Conservation (phyloP, 148 eudicot species). For the Persicaria maculosa region DNA sequence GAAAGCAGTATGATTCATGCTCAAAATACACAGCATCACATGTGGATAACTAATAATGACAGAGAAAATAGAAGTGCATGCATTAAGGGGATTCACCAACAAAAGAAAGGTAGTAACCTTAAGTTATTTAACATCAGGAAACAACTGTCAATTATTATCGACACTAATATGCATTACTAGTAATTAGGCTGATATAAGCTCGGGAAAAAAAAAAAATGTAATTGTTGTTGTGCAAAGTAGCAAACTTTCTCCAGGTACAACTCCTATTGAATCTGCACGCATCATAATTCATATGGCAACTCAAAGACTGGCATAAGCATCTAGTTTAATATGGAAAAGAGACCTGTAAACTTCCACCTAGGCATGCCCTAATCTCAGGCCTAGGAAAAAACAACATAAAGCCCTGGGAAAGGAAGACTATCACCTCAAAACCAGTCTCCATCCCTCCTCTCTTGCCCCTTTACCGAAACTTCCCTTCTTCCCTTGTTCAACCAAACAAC, state of each 20-base stretch:
- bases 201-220: too few species aligned
- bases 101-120: not conserved
- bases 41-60: not conserved
- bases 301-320: not conserved
- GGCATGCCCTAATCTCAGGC: not conserved
- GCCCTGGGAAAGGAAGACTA: too few species aligned
- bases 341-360: not conserved
- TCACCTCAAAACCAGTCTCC: too few species aligned
- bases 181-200: not conserved
- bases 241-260: not conserved
- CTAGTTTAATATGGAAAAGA: not conserved
- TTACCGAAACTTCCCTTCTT: not conserved
- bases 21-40: slow-evolving; percentile 5
- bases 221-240: not conserved
- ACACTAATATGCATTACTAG: not conserved
- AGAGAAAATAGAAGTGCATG: not conserved
- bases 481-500: not conserved
- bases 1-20: slow-evolving; percentile 25
- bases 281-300: not conserved
- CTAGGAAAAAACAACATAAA: not conserved
- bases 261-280: not conserved
- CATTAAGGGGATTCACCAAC: not conserved
- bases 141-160: not conserved
- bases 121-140: not conserved
- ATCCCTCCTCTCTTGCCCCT: not conserved